Conservation (phyloP, 106 monocot species). For the Acanthochlamys bracteata region DNA sequence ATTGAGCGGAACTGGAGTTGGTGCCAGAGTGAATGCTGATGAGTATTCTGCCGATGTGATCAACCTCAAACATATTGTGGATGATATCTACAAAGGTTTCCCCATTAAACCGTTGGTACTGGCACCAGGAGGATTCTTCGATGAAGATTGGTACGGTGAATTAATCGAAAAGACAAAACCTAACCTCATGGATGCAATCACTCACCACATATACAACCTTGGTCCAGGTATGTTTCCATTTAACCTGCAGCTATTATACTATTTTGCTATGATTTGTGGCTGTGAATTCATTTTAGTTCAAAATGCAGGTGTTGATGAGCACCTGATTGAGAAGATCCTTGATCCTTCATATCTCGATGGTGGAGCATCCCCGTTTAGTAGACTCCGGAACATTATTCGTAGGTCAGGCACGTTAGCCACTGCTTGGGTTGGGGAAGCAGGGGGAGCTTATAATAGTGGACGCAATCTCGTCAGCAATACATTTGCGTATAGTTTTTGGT, state of each 20-base stretch:
- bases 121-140: constrained; percentile 81
- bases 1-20: constrained; percentile 73
- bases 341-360: constrained; percentile 70
- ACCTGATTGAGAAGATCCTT: constrained; percentile 70
- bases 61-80: constrained; percentile 42
- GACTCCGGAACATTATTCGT: constrained; percentile 43
- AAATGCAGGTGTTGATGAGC: constrained; percentile 53
- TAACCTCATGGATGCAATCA: constrained; percentile 59
- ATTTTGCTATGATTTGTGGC: too few species aligned
- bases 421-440: constrained; percentile 91
- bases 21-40: constrained; percentile 45
- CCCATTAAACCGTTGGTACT: constrained; percentile 52
- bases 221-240: constrained; percentile 55
- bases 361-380: constrained; percentile 38
- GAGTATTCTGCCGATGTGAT: constrained; percentile 65
- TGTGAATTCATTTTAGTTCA: too few species aligned
- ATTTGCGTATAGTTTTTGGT: constrained; percentile 90
- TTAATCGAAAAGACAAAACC: constrained; percentile 56
- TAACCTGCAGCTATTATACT: neutral
- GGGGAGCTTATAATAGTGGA: constrained; percentile 92
- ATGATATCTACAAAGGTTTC: constrained; percentile 37
- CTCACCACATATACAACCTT: constrained; percentile 93
- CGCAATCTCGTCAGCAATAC: constrained; percentile 62
- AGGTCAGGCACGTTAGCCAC: constrained; percentile 30
- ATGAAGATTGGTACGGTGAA: constrained; percentile 56